A percentile compares a stretch with the other conserved stretches of the same genome.
Evolutionary conservation across 1,139 yeast genomes (phyloP).

Genomic region (Scheffersomyces parashehatae): DNA sequence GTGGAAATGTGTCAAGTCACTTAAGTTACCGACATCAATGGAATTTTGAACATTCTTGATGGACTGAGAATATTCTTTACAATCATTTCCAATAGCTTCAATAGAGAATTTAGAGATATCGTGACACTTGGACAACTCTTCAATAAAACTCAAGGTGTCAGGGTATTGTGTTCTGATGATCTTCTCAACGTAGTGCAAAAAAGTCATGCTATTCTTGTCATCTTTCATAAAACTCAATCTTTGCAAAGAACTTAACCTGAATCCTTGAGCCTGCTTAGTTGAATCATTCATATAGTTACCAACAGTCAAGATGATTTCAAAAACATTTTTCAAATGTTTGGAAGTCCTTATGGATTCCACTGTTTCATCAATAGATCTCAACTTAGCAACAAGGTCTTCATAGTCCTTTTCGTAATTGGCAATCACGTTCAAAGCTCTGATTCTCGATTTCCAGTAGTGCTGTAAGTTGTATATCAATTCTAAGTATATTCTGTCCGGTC

Average conservation of each 20-base stretch:
- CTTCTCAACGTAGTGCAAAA: slow-evolving; percentile 77
- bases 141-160: slow-evolving; percentile 56
- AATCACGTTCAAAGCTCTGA: slow-evolving; percentile 64
- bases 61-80: slow-evolving; percentile 55
- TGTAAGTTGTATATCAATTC: slow-evolving; percentile 74
- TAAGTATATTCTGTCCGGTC: slow-evolving; percentile 74
- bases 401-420: slow-evolving; percentile 69
- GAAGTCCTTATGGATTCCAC: slow-evolving; percentile 62
- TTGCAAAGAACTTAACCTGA: slow-evolving; percentile 72
- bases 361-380: slow-evolving; percentile 64
- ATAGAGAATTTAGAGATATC: slow-evolving; percentile 66
- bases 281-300: slow-evolving; percentile 85
- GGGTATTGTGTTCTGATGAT: slow-evolving; percentile 70
- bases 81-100: slow-evolving; percentile 65
- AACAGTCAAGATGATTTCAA: slow-evolving; percentile 75
- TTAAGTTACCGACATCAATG: slow-evolving; percentile 71
- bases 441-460: slow-evolving; percentile 80
- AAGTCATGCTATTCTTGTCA: slow-evolving; percentile 74
- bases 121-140: slow-evolving; percentile 58
- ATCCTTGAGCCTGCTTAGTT: slow-evolving; percentile 78
- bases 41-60: slow-evolving; percentile 72
- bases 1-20: slow-evolving; percentile 74
- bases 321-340: slow-evolving; percentile 59
- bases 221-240: slow-evolving; percentile 77
- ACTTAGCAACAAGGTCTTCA: slow-evolving; percentile 60